Evolutionary conservation across 2,329 filamentous ascomycete genomes (phyloP).

Genomic region (Phaeosphaeria sp.): DNA sequence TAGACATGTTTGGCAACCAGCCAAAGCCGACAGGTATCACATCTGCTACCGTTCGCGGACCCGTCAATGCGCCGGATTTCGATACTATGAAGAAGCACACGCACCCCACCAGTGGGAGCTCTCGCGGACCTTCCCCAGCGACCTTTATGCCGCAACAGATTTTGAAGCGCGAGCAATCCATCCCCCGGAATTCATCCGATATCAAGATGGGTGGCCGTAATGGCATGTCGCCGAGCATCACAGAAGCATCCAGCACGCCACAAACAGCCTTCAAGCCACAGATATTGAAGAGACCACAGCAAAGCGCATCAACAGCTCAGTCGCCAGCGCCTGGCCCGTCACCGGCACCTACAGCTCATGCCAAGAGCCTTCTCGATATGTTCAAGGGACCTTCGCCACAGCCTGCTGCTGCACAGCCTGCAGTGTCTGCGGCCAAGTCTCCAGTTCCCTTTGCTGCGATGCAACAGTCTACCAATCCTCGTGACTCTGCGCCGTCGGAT

Average conservation of each 20-base stretch:
- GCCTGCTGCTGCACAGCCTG: conserved; percentile 13
- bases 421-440: conserved; percentile 12
- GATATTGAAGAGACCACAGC: conserved; percentile 45
- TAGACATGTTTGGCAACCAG: conserved; percentile 26
- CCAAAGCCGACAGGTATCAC: conserved; percentile 36
- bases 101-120: conserved; percentile 29
- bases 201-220: conserved; percentile 1
- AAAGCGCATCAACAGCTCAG: conserved; percentile 25
- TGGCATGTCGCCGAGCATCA: conserved; percentile 9
- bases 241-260: conserved; percentile 10
- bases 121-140: conserved; percentile 38
- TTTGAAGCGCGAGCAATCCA: conserved; percentile 25
- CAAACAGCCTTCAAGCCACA: conserved; percentile 42
- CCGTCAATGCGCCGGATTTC: conserved; percentile 52
- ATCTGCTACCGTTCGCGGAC: conserved; percentile 51
- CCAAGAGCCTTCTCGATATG: conserved; percentile 28
- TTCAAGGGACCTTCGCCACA: conserved; percentile 26
- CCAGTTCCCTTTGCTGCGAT: conserved; percentile 11
- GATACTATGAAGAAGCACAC: conserved; percentile 46
- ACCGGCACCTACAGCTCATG: conserved; percentile 20
- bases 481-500: conserved; percentile 35
- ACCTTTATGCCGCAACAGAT: conserved; percentile 40
- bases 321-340: not conserved
- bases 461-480: conserved; percentile 28
- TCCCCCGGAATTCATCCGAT: conserved; percentile 10